Conservation (phyloP, 495 filamentous ascomycete genomes). For the Mycothermus thermophilus region DNA sequence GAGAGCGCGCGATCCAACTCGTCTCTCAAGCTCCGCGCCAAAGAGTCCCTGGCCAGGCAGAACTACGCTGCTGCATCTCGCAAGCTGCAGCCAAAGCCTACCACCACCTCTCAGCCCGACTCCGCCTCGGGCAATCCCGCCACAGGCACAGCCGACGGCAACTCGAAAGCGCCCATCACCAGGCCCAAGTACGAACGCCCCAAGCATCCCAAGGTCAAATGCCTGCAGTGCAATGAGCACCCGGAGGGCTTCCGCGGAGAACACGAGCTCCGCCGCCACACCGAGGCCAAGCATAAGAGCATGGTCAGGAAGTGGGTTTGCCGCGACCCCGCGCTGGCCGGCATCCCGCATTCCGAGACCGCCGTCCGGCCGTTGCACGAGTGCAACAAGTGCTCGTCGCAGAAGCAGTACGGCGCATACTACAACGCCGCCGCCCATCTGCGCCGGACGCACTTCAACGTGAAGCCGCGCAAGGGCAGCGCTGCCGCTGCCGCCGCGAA, state of each 20-base stretch:
- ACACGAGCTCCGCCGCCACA: slow-evolving; percentile 82
- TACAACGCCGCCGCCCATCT: slow-evolving; percentile 94
- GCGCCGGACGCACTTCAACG: slow-evolving; percentile 70
- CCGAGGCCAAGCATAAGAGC: slow-evolving; percentile 62
- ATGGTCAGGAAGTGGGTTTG: slow-evolving; percentile 72
- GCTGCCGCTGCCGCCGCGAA: slow-evolving; percentile 23
- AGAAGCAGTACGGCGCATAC: slow-evolving; percentile 78
- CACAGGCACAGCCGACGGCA: slow-evolving; percentile 20
- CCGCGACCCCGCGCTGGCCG: slow-evolving; percentile 23
- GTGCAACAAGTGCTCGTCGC: slow-evolving; percentile 71
- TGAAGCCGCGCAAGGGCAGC: slow-evolving; percentile 30
- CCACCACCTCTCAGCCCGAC: slow-evolving; percentile 7
- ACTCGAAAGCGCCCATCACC: no score
- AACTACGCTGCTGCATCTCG: slow-evolving; percentile 21
- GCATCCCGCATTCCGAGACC: slow-evolving; percentile 26
- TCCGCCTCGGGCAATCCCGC: slow-evolving; percentile 8
- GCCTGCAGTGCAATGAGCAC: slow-evolving; percentile 57
- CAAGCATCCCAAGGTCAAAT: slow-evolving; percentile 61
- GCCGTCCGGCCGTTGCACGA: slow-evolving; percentile 55
- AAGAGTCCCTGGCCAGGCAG: slow-evolving; percentile 26
- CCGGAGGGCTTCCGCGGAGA: slow-evolving; percentile 85
- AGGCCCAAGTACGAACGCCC: slow-evolving; percentile 62
- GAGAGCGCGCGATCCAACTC: slow-evolving; percentile 28
- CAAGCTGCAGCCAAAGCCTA: slow-evolving; percentile 27
- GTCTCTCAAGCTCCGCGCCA: slow-evolving; percentile 30